These are phyloP conservation scores for Neocatenulostroma microsporum DNA, from an alignment of 2,329 filamentous ascomycete species.

Conservation along the genomic window DNA sequence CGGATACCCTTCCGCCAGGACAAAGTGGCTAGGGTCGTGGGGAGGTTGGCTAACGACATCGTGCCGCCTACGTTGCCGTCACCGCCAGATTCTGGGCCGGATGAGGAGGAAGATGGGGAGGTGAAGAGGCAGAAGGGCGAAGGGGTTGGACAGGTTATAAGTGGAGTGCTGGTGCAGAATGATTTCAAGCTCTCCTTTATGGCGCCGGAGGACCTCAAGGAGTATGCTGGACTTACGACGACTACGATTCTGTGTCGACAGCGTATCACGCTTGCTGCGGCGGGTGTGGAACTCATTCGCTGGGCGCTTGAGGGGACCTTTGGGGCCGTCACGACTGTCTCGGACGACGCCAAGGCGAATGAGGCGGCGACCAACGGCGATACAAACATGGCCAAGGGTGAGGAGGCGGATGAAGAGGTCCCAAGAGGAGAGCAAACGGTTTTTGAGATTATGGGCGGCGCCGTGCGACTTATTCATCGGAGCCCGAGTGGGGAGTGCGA, in stretches of 20 bases:
- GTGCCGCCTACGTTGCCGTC: conserved; percentile 51
- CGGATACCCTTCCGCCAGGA: conserved; percentile 92
- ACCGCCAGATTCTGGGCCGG: conserved; percentile 33
- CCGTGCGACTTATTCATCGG: conserved; percentile 59
- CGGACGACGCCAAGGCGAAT: conserved; percentile 6
- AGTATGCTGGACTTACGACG: conserved; percentile 94
- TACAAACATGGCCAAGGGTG: conserved; percentile 24
- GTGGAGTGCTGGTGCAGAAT: conserved; percentile 89
- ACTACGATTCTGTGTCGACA: conserved; percentile 92
- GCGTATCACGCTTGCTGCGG: conserved; percentile 76
- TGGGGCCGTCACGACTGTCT: conserved; percentile 56
- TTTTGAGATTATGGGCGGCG: conserved; percentile 78
- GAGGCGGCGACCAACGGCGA: not conserved
- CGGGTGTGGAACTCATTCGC: conserved; percentile 80
- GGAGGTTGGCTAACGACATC: conserved; percentile 71
- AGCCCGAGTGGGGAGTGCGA: conserved; percentile 67
- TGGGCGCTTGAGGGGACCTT: conserved; percentile 96
- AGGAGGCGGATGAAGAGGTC: conserved; percentile 60
- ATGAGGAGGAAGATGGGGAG: conserved; percentile 26
- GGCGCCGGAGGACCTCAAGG: conserved; percentile 89
- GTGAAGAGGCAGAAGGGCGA: conserved; percentile 16
- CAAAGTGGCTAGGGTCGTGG: conserved; percentile 93
- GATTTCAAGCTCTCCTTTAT: conserved; percentile 96
- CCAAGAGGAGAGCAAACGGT: conserved; percentile 42
- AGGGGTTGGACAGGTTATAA: conserved; percentile 50